Percentiles rank a stretch among this genome's conserved stretches.
Evolutionary conservation across 768 basidiomycete species (phyloP).

Genomic region (Xerocomus brunneocitrinus): DNA sequence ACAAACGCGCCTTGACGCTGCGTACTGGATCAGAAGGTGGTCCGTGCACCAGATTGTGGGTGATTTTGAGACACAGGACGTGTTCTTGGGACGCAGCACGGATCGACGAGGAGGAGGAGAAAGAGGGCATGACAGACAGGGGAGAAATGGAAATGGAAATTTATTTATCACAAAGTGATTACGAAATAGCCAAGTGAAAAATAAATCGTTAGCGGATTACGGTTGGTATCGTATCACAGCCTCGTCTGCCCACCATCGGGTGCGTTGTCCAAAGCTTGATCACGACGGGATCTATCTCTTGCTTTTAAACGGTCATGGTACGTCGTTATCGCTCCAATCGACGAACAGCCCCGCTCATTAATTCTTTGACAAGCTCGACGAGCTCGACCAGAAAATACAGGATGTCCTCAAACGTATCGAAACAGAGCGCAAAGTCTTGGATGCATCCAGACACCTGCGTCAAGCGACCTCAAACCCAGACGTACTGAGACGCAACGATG

Average conservation of each 20-base stretch:
- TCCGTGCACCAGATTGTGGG: conserved; percentile 39
- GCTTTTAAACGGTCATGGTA: conserved; percentile 29
- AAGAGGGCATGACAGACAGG: conserved; percentile 28
- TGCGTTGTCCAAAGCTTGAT: conserved; percentile 9
- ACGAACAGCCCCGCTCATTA: conserved; percentile 5
- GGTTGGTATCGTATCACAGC: conserved; percentile 30
- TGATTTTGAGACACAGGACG: conserved; percentile 42
- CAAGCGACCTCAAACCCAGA: conserved; percentile 84
- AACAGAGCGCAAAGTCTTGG: conserved; percentile 89
- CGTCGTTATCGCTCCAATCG: conserved; percentile 12
- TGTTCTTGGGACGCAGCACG: conserved; percentile 43
- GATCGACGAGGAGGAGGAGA: conserved; percentile 30
- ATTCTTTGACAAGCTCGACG: conserved; percentile 31
- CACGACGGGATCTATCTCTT: conserved; percentile 13
- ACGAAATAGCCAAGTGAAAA: conserved; percentile 26
- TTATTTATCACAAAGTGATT: conserved; percentile 10
- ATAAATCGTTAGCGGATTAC: conserved; percentile 8
- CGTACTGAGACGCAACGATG: conserved; percentile 75
- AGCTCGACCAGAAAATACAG: conserved; percentile 91
- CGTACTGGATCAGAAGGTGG: conserved; percentile 28
- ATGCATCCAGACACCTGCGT: conserved; percentile 73
- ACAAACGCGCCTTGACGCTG: conserved; percentile 32
- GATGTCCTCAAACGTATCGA: conserved; percentile 87
- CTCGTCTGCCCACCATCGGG: conserved; percentile 23
- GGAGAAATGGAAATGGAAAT: not conserved